phyloP scores from a whole-genome alignment of 495 filamentous ascomycete species.

The Talaromyces proteolyticus region DNA sequence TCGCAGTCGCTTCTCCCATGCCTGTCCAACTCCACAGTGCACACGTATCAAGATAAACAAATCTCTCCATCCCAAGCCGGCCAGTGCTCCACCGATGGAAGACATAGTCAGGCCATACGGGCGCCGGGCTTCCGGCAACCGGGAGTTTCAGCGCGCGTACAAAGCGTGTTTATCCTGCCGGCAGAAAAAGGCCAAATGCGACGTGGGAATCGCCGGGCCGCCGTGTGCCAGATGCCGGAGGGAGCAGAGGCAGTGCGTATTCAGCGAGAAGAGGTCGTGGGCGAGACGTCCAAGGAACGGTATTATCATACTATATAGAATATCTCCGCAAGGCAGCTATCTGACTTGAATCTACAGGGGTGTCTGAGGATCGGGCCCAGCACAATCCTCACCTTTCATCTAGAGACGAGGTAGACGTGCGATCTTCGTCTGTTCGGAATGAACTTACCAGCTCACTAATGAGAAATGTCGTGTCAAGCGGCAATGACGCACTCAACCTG shows the following conservation, averaged over 20 bases:
- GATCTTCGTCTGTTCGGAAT: background rate
- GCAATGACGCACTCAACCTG: constrained; percentile 49
- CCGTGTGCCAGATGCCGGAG: constrained; percentile 89
- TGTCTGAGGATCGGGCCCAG: background rate
- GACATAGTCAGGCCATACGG: constrained; percentile 25
- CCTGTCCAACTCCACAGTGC: background rate
- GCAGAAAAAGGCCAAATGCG: constrained; percentile 43
- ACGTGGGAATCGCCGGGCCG: constrained; percentile 60
- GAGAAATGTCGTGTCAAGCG: constrained; percentile 42
- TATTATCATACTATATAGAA: constrained; percentile 8
- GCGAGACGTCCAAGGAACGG: constrained; percentile 33
- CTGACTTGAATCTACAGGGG: background rate
- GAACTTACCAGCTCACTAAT: constrained; percentile 35
- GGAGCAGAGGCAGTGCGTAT: constrained; percentile 87
- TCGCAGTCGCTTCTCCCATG: too few relatives aligned
- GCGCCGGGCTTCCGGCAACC: constrained; percentile 18
- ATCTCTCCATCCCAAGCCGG: background rate
- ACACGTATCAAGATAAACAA: background rate
- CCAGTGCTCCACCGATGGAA: background rate
- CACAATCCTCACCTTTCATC: background rate
- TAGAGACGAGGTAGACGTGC: background rate
- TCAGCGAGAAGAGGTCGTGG: constrained; percentile 69
- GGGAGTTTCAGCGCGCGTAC: constrained; percentile 43
- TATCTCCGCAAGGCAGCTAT: background rate
- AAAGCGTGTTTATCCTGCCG: constrained; percentile 43